Conservation (phyloP, 1,139 yeast genomes). For the Suhomyces atakaporum region DNA sequence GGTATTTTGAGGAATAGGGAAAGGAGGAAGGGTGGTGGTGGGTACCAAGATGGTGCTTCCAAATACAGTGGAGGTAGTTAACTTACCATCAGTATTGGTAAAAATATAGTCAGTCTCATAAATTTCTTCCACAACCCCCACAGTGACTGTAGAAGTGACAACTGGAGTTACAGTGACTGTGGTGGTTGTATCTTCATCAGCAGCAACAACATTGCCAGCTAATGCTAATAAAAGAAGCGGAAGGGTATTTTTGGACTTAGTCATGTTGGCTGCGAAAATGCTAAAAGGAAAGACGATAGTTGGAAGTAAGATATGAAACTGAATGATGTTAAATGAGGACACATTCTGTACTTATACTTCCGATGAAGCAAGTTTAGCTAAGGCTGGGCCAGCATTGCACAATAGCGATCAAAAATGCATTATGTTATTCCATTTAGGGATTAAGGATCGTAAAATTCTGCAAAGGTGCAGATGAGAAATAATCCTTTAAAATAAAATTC, state of each 20-base stretch:
- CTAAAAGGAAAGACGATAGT: slow-evolving; percentile 8
- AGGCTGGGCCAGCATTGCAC: slow-evolving; percentile 1
- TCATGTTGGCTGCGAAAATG: slow-evolving; percentile 6
- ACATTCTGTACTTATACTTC: slow-evolving; percentile 7
- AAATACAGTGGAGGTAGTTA: slow-evolving; percentile 35
- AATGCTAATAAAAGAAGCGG: slow-evolving; percentile 14
- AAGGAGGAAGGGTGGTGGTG: slow-evolving; percentile 3
- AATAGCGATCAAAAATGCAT: not conserved
- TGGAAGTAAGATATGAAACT: not conserved
- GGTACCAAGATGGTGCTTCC: slow-evolving; percentile 27
- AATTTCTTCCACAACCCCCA: slow-evolving; percentile 29
- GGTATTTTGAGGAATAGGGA: not conserved
- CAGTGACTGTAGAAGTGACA: slow-evolving; percentile 33
- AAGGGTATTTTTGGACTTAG: slow-evolving; percentile 8
- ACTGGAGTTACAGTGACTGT: slow-evolving; percentile 35
- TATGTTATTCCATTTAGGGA: not conserved
- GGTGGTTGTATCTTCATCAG: slow-evolving; percentile 8
- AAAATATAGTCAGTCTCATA: slow-evolving; percentile 39
- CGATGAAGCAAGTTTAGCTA: not conserved
- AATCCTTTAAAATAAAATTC: too few species aligned
- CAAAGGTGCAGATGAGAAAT: too few species aligned
- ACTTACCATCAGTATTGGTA: slow-evolving; percentile 30
- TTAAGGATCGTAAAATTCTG: not conserved
- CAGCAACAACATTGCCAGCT: slow-evolving; percentile 11
- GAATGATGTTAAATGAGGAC: not conserved